These are phyloP conservation scores for Yamadazyma membranifaciens DNA, from an alignment of 1,139 yeast genomes.

Conservation along the genomic window DNA sequence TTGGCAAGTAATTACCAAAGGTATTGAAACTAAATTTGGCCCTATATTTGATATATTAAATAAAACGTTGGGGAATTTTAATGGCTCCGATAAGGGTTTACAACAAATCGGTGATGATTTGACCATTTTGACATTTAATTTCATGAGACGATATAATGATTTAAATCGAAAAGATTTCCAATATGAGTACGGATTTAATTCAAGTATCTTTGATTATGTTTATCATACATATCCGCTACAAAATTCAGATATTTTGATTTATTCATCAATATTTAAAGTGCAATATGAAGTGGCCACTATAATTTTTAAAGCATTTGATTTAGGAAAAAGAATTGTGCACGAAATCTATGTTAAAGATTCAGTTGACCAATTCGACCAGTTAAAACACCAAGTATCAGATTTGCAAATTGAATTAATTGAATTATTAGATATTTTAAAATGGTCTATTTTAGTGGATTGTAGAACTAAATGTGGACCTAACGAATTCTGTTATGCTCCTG, in stretches of 20 bases:
- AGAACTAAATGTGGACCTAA: conserved; percentile 35
- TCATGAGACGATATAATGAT: conserved; percentile 37
- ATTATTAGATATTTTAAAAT: conserved; percentile 18
- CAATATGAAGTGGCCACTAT: conserved; percentile 28
- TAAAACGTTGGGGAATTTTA: conserved; percentile 18
- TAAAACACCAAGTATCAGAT: conserved; percentile 1
- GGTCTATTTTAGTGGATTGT: conserved; percentile 47
- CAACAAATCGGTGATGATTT: conserved; percentile 9
- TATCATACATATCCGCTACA: conserved; percentile 35
- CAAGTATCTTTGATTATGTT: conserved; percentile 43
- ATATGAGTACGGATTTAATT: conserved; percentile 19
- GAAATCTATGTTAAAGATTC: conserved; percentile 15
- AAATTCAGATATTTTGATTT: conserved; percentile 41
- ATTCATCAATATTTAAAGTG: conserved; percentile 43
- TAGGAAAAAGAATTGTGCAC: conserved; percentile 23
- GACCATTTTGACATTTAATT: conserved; percentile 19
- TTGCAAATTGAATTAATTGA: background rate
- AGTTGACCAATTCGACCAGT: conserved; percentile 4
- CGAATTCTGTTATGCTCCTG: conserved; percentile 52
- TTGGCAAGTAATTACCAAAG: conserved; percentile 50
- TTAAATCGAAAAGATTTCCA: conserved; percentile 9
- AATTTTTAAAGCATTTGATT: conserved; percentile 31
- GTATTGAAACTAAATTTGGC: conserved; percentile 47
- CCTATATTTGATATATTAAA: conserved; percentile 44
- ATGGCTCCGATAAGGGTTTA: background rate